These are phyloP conservation scores for Sphagnurus paluster DNA, from an alignment of 1,284 basidiomycete species.

Conservation along the genomic window DNA sequence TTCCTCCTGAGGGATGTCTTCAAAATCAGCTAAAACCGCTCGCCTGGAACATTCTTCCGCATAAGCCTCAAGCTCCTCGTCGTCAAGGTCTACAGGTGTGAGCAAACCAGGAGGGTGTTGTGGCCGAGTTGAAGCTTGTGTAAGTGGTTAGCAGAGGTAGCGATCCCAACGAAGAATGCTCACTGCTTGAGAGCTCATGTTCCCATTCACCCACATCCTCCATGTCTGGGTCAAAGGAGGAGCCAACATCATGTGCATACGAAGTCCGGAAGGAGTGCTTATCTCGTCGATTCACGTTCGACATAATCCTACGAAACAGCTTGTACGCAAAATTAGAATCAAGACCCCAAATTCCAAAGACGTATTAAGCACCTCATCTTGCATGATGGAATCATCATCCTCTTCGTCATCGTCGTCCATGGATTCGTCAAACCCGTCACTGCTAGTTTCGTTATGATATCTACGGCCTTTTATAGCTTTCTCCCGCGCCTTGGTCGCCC, in stretches of 20 bases:
- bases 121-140: constrained; percentile 1
- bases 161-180: not conserved
- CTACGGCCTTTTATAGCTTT: constrained; percentile 43
- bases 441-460: constrained; percentile 38
- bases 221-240: constrained; percentile 69
- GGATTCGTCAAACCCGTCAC: constrained; percentile 49
- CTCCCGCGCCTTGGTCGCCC: constrained; percentile 54
- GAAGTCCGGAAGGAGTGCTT: constrained; percentile 57
- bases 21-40: constrained; percentile 50
- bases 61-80: constrained; percentile 59
- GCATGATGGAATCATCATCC: constrained; percentile 53
- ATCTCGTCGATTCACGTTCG: constrained; percentile 46
- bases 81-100: constrained; percentile 47
- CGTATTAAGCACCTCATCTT: constrained; percentile 55
- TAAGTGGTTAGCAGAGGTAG: not conserved
- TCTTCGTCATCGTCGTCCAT: constrained; percentile 54
- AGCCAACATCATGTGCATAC: constrained; percentile 68
- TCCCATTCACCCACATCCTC: constrained; percentile 65
- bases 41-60: constrained; percentile 49
- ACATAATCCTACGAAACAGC: constrained; percentile 67
- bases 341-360: not conserved
- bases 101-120: constrained; percentile 13
- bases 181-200: constrained; percentile 35
- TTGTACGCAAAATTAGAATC: constrained; percentile 24
- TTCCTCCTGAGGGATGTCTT: constrained; percentile 43